These are phyloP conservation scores for Paecilomyces sp. DNA, from an alignment of 2,329 filamentous ascomycete species.

Conservation along the genomic window DNA sequence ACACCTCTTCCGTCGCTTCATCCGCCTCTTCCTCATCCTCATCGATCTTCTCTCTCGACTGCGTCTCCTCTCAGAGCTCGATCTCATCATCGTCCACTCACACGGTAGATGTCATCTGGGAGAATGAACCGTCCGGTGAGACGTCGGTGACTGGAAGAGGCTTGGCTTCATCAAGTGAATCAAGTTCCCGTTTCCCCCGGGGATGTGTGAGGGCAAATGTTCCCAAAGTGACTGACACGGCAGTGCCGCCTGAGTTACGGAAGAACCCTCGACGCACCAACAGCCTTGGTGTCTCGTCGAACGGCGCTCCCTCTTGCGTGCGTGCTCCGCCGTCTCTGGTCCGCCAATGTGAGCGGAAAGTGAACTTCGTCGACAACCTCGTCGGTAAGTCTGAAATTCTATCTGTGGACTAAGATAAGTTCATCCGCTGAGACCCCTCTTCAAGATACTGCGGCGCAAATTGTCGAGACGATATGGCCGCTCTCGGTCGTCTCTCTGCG, in stretches of 20 bases:
- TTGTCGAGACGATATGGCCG: conserved; percentile 96
- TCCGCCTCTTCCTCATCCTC: conserved; percentile 69
- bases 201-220: conserved; percentile 18
- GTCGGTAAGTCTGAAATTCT: conserved; percentile 66
- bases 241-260: conserved; percentile 34
- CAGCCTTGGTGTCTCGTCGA: conserved; percentile 47
- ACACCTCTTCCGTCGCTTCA: conserved; percentile 64
- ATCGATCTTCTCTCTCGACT: conserved; percentile 69
- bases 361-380: conserved; percentile 92
- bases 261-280: conserved; percentile 48
- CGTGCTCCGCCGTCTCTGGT: conserved; percentile 67
- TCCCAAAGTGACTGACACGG: conserved; percentile 22
- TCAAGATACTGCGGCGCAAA: conserved; percentile 90
- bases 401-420: conserved; percentile 23
- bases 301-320: conserved; percentile 39
- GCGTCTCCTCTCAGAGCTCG: conserved; percentile 58
- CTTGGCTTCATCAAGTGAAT: conserved; percentile 13
- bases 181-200: conserved; percentile 16
- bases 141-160: conserved; percentile 18
- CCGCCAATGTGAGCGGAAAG: conserved; percentile 84
- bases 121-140: conserved; percentile 26
- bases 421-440: conserved; percentile 17
- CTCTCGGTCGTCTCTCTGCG: conserved; percentile 73
- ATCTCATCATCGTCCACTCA: conserved; percentile 61
- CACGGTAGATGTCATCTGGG: conserved; percentile 48